Conservation (phyloP, 2,329 filamentous ascomycete genomes). For the Penicillium sp. region DNA sequence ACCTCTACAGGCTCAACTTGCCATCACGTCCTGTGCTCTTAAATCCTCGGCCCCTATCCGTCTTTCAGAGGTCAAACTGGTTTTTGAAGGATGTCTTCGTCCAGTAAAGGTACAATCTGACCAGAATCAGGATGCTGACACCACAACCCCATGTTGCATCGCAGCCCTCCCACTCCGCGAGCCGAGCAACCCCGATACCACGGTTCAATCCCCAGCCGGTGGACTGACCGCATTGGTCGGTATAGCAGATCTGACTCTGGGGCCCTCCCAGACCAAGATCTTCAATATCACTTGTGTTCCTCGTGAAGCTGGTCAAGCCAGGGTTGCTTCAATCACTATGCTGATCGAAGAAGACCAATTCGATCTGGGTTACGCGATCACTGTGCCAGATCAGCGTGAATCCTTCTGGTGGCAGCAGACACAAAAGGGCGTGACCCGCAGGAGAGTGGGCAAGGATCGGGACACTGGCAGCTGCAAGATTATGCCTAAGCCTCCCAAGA, state of each 20-base stretch:
- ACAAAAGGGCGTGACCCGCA: conserved; percentile 34
- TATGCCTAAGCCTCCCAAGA: conserved; percentile 85
- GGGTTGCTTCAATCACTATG: conserved; percentile 63
- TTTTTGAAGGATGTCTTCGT: conserved; percentile 53
- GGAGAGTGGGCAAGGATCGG: conserved; percentile 44
- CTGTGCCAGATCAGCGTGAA: conserved; percentile 33
- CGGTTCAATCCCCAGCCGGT: conserved; percentile 36
- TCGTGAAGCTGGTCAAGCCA: conserved; percentile 76
- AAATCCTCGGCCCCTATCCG: conserved; percentile 46
- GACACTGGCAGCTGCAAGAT: conserved; percentile 64
- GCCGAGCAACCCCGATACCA: conserved; percentile 28
- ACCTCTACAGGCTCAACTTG: conserved; percentile 55
- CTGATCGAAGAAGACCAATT: conserved; percentile 65
- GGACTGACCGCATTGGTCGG: conserved; percentile 51
- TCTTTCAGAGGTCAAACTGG: conserved; percentile 50
- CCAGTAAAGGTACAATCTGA: conserved; percentile 43
- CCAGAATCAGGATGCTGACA: conserved; percentile 24
- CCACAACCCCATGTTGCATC: conserved; percentile 27
- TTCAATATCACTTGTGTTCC: conserved; percentile 71
- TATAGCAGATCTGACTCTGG: conserved; percentile 62
- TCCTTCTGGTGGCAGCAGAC: conserved; percentile 46
- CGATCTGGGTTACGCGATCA: conserved; percentile 64
- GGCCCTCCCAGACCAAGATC: conserved; percentile 65
- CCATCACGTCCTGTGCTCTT: conserved; percentile 50
- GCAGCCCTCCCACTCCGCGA: conserved; percentile 37